Percentiles rank a stretch among this genome's conserved stretches.
Conservation (phyloP, 2,329 filamentous ascomycete species). For the Coniella vitis region DNA sequence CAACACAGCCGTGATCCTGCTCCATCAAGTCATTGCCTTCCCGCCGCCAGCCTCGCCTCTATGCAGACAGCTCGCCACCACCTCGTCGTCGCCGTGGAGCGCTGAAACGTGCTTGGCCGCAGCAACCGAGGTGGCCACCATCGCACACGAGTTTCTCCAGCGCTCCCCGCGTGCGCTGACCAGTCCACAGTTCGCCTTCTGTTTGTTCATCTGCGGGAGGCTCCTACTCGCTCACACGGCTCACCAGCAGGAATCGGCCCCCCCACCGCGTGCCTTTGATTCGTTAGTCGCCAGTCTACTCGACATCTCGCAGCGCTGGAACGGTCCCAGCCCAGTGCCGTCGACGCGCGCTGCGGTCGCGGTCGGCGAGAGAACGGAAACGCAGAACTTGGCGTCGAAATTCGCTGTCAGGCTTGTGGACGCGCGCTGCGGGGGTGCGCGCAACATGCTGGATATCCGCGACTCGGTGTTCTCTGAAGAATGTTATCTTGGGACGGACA, state of each 20-base stretch:
- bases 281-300: slow-evolving; percentile 30
- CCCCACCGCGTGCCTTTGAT: slow-evolving; percentile 21
- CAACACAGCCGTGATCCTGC: slow-evolving; percentile 34
- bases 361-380: no score
- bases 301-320: no score
- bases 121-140: slow-evolving; percentile 31
- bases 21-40: slow-evolving; percentile 35
- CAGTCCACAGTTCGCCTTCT: slow-evolving; percentile 32
- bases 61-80: slow-evolving; percentile 24
- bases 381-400: no score
- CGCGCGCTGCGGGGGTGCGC: no score
- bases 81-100: slow-evolving; percentile 31
- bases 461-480: no score
- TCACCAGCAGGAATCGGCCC: slow-evolving; percentile 26
- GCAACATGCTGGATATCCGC: no score
- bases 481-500: no score
- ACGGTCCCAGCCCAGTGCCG: no score
- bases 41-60: slow-evolving; percentile 27
- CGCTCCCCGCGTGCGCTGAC: slow-evolving; percentile 19
- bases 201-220: slow-evolving; percentile 30
- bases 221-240: slow-evolving; percentile 27
- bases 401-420: no score
- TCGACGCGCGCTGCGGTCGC: no score
- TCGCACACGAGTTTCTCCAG: slow-evolving; percentile 29
- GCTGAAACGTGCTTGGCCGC: slow-evolving; percentile 34